Evolutionary conservation across 2,329 filamentous ascomycete species (phyloP), one percentile per base, ranked within the genome.

Genomic region (Tolypocladium ovalisporum): DNA sequence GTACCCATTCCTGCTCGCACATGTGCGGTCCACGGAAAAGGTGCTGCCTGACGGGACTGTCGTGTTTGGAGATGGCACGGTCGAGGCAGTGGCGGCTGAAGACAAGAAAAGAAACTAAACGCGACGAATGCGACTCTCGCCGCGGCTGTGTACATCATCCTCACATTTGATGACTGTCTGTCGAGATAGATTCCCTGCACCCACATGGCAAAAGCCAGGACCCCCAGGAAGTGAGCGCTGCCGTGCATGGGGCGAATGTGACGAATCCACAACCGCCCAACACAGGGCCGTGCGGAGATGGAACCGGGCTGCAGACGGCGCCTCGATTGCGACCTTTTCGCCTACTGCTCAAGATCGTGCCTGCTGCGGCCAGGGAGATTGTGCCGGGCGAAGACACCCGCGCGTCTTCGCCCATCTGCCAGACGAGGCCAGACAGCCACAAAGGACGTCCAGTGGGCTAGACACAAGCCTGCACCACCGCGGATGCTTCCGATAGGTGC

Each of bases 1-100:
- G 2, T 80, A 81, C 57, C 73, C 76, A 0, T 72, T 78, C 51
- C 60, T 76, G 12, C 62, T 81, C 52, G 70, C 66, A 22, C 60
- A 71, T 19, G 68, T 79, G 19, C 67, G 70, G 55, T 67, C 67
- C 53, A 74, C 71, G 3, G 75, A 78, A 58, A 67, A 59, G 35
- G 56, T 69, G 2, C 60, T 77, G 9, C 62, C 67, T 2, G 70
- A 77, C 58, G 75, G 76, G 22, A 70, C 67, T 5, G 58, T 73
- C 22, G 63, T 71, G 8, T 65, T 66, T 8, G 66, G 60, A 19
- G 61, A 62, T 34, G 29, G 4, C 35, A 29, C 24, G 6, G 22
- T 19, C 13, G 29, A 55, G 19, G 27, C 34, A 4, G 60, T 58
- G 47, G 24, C 32, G 52, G 54, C 58, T 22, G 49, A 47, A 6